Evolutionary conservation across 441 rosid genomes (phyloP).

Genomic region (Mallotus repandus): DNA sequence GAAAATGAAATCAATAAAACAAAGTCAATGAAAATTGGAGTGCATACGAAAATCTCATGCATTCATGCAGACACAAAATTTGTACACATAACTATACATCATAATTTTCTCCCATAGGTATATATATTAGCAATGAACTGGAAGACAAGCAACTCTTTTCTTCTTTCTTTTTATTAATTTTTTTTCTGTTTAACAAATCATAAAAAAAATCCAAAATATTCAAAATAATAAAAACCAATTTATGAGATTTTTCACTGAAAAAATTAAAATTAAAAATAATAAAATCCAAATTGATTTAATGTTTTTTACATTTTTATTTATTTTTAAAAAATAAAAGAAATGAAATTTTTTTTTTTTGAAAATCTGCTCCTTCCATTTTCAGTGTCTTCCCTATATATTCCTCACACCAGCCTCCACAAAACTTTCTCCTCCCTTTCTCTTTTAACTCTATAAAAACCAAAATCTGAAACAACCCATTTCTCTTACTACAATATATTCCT

Average conservation of each 20-base stretch:
- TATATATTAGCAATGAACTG: not conserved
- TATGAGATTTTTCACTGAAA: not conserved
- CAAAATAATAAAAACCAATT: too few species aligned
- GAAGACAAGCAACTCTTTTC: not conserved
- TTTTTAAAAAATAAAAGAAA: not conserved
- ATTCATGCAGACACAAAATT: conserved; percentile 2
- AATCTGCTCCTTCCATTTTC: conserved; percentile 22
- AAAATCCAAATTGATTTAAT: not conserved
- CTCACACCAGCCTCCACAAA: conserved; percentile 26
- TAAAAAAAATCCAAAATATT: not conserved
- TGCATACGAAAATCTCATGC: not conserved
- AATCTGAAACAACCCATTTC: conserved; percentile 7
- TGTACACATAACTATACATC: not conserved
- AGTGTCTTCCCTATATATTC: conserved; percentile 32
- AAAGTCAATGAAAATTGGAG: not conserved
- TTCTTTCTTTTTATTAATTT: not conserved
- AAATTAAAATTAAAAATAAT: not conserved
- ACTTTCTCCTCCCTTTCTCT: conserved; percentile 26
- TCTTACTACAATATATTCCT: conserved; percentile 12
- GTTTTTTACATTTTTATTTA: not conserved
- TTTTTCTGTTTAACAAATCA: not conserved
- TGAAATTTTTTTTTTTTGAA: not conserved
- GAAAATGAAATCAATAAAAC: not conserved
- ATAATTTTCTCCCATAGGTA: not conserved
- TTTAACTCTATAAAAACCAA: conserved; percentile 29